Evolutionary conservation across 805 yeast species (phyloP).

Genomic region (Citeromyces nyonsensis): DNA sequence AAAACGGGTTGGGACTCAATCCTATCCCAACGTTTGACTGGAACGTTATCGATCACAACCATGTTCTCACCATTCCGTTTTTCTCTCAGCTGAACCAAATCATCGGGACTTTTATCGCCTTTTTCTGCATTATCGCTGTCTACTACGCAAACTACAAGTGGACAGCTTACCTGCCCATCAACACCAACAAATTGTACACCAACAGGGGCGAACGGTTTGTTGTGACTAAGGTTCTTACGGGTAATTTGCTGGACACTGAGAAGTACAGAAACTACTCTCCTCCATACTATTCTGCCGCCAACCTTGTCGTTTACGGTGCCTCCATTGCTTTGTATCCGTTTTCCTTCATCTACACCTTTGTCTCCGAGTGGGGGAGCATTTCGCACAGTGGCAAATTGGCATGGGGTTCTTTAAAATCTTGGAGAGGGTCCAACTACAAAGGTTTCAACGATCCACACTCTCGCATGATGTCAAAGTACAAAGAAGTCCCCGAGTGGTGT

Average conservation of each 20-base stretch:
- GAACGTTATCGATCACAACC: no score
- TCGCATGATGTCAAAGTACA: constrained; percentile 40
- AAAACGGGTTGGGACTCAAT: constrained; percentile 44
- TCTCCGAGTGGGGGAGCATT: constrained; percentile 1
- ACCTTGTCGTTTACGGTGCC: background rate
- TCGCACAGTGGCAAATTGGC: no score
- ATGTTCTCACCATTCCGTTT: no score
- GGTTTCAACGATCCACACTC: constrained; percentile 10
- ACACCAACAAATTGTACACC: constrained; percentile 36
- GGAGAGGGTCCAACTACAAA: background rate
- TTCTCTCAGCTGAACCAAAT: constrained; percentile 31
- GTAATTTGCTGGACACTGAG: background rate
- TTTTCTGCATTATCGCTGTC: constrained; percentile 34
- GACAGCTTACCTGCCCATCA: constrained; percentile 39
- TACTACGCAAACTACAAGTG: constrained; percentile 28
- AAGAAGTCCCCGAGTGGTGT: constrained; percentile 72
- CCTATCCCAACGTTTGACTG: constrained; percentile 67
- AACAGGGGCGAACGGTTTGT: constrained; percentile 23
- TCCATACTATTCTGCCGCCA: constrained; percentile 1
- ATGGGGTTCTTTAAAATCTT: no score
- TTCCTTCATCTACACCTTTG: background rate
- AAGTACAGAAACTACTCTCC: constrained; percentile 1
- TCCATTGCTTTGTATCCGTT: constrained; percentile 1
- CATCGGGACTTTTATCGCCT: constrained; percentile 44
- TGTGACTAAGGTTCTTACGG: background rate